phyloP scores from a whole-genome alignment of 2,329 filamentous ascomycete genomes.

The Penicillium rolfsii region DNA sequence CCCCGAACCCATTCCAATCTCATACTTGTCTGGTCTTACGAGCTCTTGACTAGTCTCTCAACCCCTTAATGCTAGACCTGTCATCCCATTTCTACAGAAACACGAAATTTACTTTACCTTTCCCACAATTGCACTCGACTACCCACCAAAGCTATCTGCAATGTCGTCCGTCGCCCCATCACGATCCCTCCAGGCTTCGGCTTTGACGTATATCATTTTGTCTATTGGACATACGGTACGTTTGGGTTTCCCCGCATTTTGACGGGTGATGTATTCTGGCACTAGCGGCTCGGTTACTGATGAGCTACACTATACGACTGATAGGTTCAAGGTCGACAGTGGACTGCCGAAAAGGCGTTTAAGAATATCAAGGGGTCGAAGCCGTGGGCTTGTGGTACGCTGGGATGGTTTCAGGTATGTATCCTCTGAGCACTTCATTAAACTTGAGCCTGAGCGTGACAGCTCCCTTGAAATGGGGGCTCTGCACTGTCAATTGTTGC shows the following conservation, averaged over 20 bases:
- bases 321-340: constrained; percentile 28
- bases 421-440: background rate
- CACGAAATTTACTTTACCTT: background rate
- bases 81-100: background rate
- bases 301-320: background rate
- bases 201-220: constrained; percentile 25
- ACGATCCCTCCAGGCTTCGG: constrained; percentile 24
- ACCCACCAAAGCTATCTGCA: background rate
- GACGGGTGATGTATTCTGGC: background rate
- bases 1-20: background rate
- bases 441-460: background rate
- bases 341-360: constrained; percentile 31
- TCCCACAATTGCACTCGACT: background rate
- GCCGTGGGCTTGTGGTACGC: constrained; percentile 28
- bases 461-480: background rate
- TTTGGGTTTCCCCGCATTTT: background rate
- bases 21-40: too few relatives aligned
- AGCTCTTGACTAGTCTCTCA: background rate
- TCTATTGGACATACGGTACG: constrained; percentile 33
- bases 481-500: background rate
- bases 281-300: background rate
- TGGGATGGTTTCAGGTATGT: constrained; percentile 48
- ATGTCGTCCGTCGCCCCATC: constrained; percentile 14
- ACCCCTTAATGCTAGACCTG: background rate
- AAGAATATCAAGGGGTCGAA: constrained; percentile 27